These are phyloP conservation scores for Dysphania ambrosioides DNA, from an alignment of 148 eudicot species.

Conservation along the genomic window DNA sequence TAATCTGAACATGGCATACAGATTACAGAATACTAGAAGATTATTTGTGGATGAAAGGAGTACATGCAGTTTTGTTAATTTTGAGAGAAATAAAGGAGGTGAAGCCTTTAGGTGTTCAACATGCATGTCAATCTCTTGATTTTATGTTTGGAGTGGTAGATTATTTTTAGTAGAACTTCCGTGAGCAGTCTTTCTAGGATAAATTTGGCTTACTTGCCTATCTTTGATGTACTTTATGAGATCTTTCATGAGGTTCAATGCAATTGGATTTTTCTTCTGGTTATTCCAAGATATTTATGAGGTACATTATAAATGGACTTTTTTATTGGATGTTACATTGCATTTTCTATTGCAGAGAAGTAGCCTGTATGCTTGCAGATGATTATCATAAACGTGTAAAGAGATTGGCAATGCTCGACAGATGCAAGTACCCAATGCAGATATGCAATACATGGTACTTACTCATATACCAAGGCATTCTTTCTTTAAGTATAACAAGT, in stretches of 20 bases:
- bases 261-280: neutral
- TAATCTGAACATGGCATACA: neutral
- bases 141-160: neutral
- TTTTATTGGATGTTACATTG: too few species aligned
- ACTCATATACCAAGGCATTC: slow-evolving; percentile 6
- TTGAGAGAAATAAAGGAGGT: neutral
- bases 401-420: slow-evolving; percentile 91
- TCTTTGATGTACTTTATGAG: neutral
- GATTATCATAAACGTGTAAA: slow-evolving; percentile 83
- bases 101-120: neutral
- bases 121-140: neutral
- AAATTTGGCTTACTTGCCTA: neutral
- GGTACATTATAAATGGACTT: too few species aligned
- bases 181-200: neutral
- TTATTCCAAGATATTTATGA: too few species aligned
- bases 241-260: neutral
- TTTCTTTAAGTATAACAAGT: slow-evolving; percentile 10
- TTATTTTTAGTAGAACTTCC: neutral
- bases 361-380: slow-evolving; percentile 94
- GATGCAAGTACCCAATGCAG: slow-evolving; percentile 94
- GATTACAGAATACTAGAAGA: neutral
- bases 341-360: slow-evolving; percentile 75
- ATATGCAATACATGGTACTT: slow-evolving; percentile 87
- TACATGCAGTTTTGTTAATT: neutral
- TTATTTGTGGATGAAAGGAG: neutral